Percentiles rank a stretch among this genome's conserved stretches.
Evolutionary conservation across 768 basidiomycete species (phyloP).

Genomic region (Steccherinum ochraceum): DNA sequence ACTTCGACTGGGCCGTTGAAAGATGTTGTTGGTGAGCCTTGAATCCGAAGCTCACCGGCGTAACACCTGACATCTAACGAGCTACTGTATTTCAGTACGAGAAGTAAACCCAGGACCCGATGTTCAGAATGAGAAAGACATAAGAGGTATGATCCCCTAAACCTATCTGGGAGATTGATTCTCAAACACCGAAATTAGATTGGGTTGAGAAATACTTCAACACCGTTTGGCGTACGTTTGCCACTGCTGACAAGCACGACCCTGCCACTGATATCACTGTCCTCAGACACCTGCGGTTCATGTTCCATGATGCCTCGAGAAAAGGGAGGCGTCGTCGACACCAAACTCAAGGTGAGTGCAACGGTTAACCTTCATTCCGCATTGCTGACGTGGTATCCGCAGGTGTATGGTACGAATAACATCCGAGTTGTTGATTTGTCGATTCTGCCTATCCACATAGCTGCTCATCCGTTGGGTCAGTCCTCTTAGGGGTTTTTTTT

Average conservation of each 20-base stretch:
- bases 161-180: slow-evolving; percentile 9
- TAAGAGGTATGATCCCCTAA: slow-evolving; percentile 1
- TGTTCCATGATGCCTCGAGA: slow-evolving; percentile 17
- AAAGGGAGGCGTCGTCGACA: slow-evolving; percentile 7
- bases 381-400: neutral
- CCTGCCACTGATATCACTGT: too few species aligned
- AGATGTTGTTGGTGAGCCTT: slow-evolving; percentile 6
- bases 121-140: slow-evolving; percentile 23
- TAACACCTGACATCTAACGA: neutral
- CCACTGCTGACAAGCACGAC: neutral
- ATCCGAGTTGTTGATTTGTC: slow-evolving; percentile 49
- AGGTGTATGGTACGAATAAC: slow-evolving; percentile 54
- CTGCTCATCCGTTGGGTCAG: slow-evolving; percentile 40
- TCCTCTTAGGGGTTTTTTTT: neutral
- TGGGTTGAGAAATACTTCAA: too few species aligned
- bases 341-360: slow-evolving; percentile 8
- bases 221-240: neutral
- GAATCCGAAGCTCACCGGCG: too few species aligned
- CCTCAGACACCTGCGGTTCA: slow-evolving; percentile 9
- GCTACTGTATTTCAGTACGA: slow-evolving; percentile 4
- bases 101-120: slow-evolving; percentile 26
- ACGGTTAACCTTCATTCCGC: neutral
- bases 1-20: slow-evolving; percentile 16
- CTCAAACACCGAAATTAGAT: neutral
- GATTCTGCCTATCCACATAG: slow-evolving; percentile 44